phyloP scores from a whole-genome alignment of 768 basidiomycete genomes.

The Trametes villosa region DNA sequence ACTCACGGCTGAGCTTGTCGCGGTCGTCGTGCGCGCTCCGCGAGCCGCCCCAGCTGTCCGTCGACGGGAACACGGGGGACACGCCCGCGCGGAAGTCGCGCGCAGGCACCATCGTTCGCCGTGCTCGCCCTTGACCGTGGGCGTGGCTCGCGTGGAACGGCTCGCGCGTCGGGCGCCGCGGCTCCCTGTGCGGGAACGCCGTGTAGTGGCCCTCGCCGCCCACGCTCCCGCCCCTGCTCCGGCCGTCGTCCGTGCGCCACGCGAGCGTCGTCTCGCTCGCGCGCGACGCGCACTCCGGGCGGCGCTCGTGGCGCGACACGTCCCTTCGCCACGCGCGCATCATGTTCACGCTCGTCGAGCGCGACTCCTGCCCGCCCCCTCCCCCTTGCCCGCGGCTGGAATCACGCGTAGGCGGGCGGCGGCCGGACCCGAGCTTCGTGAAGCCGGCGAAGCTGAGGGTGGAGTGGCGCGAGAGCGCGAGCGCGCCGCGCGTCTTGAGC shows the following conservation, averaged over 20 bases:
- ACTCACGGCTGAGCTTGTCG: not conserved
- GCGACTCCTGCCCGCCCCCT: not conserved
- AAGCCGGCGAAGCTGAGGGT: slow-evolving; percentile 20
- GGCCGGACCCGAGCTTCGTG: slow-evolving; percentile 9
- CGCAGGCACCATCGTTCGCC: slow-evolving; percentile 16
- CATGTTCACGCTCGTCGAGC: slow-evolving; percentile 23
- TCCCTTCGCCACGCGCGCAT: slow-evolving; percentile 21
- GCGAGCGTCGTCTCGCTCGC: slow-evolving; percentile 4
- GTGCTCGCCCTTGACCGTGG: not conserved
- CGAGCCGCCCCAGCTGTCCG: not conserved
- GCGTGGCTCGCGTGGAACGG: slow-evolving; percentile 10
- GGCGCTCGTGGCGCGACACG: slow-evolving; percentile 8
- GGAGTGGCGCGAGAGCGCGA: slow-evolving; percentile 20
- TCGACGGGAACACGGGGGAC: slow-evolving; percentile 3
- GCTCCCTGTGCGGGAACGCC: not conserved
- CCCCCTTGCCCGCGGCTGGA: not conserved
- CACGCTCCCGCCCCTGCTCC: not conserved
- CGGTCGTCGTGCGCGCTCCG: not conserved
- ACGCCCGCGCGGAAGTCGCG: slow-evolving; percentile 16
- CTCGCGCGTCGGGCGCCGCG: slow-evolving; percentile 24
- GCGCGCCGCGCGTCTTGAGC: slow-evolving; percentile 12
- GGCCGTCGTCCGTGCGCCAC: slow-evolving; percentile 7
- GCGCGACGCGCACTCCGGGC: not conserved
- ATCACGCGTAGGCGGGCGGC: not conserved
- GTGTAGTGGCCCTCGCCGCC: slow-evolving; percentile 3